Base-by-base conservation (phyloP, 768 basidiomycete species). In the Lactarius akahatsu region DNA sequence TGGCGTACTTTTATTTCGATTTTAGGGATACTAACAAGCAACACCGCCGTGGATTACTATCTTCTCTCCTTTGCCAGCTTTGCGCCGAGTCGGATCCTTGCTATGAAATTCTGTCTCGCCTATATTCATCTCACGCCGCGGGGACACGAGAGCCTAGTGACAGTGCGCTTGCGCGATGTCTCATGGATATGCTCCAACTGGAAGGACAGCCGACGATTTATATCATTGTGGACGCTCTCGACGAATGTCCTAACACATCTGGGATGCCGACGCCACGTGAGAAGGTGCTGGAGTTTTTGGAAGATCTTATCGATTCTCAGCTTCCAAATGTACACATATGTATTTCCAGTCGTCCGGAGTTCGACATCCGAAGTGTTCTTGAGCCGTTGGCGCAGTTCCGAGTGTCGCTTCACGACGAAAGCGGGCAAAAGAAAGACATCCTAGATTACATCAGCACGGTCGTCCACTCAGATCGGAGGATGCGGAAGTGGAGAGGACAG, bases 1-100 rank as follows among this genome's bases (percentile, higher is more conserved):
- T 58, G 36, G 60, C 43, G 6, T 61, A 61, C 50, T 52, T 15
- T 52, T 52, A 52, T 26, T 52, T 52, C 26, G 50, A 52, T 5
- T 52, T 52, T 7, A 32, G 43, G 28, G 60, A 61, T 6, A 16
- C 28, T 10, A 13, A n/a, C 41, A 61, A 61, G 47, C 60, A 61
- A 34, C 9, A 61, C 11, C 28, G 28, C 2, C 60, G 55, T 56
- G 55, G 55, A 7, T 56, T 56, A 56, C 55, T 56, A 9, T 30
- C 55, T 6, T 56, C 55, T 34, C 55, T 56, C 30, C 30, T 56
- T 32, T 56, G 30, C 16, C 55, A 56, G 9, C 55, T 56, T 32
- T 56, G 30, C 20, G 55, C 55, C 30, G 32, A 26, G 50, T 52
- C 50, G 4, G 50, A 52, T 15, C 26, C 26, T 52, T 52, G 50